Conservation (phyloP, 768 basidiomycete genomes). For the Fistulinella prunicolor region DNA sequence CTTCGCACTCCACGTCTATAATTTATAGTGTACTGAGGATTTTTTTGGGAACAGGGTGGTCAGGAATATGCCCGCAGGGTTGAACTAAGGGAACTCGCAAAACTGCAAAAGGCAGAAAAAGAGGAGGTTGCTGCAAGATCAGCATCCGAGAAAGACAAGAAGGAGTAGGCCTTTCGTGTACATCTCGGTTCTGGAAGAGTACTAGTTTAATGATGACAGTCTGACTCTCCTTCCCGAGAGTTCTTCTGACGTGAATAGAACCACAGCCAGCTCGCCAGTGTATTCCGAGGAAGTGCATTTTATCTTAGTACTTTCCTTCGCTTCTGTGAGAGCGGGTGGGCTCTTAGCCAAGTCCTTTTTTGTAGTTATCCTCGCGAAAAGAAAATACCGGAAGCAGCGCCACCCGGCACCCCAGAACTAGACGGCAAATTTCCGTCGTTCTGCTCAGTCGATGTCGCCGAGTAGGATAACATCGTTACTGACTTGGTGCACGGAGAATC, state of each 20-base stretch:
- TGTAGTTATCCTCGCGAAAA: constrained; percentile 15
- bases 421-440: neutral
- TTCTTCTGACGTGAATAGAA: constrained; percentile 4
- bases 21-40: constrained; percentile 6
- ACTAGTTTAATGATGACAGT: constrained; percentile 1
- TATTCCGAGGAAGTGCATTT: constrained; percentile 1
- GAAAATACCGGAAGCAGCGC: constrained; percentile 16
- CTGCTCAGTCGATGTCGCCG: constrained; percentile 19
- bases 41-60: constrained; percentile 54
- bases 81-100: constrained; percentile 46
- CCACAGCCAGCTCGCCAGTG: neutral
- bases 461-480: constrained; percentile 29
- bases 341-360: constrained; percentile 24
- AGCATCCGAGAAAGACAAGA: constrained; percentile 30
- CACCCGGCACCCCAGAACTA: constrained; percentile 6
- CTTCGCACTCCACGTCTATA: neutral
- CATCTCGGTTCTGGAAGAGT: constrained; percentile 4
- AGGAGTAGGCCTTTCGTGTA: constrained; percentile 17
- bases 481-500: constrained; percentile 48
- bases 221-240: neutral
- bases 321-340: constrained; percentile 2
- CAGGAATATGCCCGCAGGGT: constrained; percentile 77
- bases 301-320: too few species aligned
- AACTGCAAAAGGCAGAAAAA: constrained; percentile 38
- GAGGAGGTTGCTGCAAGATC: constrained; percentile 18